These are phyloP conservation scores for Acer negundo DNA, from an alignment of 345 rosid species.

Conservation along the genomic window DNA sequence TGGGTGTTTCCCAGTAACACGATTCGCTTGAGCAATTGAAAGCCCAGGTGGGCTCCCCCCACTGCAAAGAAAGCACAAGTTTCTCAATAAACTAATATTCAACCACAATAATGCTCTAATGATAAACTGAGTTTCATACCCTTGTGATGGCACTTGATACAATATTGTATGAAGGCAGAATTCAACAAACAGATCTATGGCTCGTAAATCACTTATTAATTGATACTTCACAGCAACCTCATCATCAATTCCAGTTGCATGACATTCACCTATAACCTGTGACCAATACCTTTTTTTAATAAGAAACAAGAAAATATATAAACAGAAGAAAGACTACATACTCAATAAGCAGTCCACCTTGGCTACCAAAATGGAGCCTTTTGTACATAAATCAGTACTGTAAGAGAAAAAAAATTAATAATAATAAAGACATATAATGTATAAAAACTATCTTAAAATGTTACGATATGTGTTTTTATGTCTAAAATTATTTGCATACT, in stretches of 20 bases:
- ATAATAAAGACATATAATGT: neutral
- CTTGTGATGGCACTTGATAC: constrained; percentile 72
- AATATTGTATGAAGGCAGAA: constrained; percentile 75
- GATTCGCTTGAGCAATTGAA: constrained; percentile 73
- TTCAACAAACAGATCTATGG: constrained; percentile 71
- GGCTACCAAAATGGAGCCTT: neutral
- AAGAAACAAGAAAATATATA: neutral
- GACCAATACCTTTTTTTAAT: constrained; percentile 22
- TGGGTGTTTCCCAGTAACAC: constrained; percentile 68
- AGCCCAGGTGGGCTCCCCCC: constrained; percentile 89
- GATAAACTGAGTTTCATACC: constrained; percentile 50
- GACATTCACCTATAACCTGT: constrained; percentile 92
- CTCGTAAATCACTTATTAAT: constrained; percentile 49
- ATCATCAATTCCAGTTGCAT: constrained; percentile 59
- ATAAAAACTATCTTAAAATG: neutral
- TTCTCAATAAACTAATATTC: constrained; percentile 24
- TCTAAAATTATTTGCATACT: too few species aligned
- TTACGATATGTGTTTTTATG: too few species aligned
- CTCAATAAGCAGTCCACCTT: neutral
- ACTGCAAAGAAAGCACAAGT: constrained; percentile 45
- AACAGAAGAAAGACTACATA: neutral
- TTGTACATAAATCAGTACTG: neutral
- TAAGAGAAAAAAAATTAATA: neutral
- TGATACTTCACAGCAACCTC: constrained; percentile 71
- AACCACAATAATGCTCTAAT: constrained; percentile 3